A percentile compares a stretch with the other conserved stretches of the same genome.
Evolutionary conservation across 805 yeast species (phyloP).

Genomic region (Teunomyces aglyptinius): DNA sequence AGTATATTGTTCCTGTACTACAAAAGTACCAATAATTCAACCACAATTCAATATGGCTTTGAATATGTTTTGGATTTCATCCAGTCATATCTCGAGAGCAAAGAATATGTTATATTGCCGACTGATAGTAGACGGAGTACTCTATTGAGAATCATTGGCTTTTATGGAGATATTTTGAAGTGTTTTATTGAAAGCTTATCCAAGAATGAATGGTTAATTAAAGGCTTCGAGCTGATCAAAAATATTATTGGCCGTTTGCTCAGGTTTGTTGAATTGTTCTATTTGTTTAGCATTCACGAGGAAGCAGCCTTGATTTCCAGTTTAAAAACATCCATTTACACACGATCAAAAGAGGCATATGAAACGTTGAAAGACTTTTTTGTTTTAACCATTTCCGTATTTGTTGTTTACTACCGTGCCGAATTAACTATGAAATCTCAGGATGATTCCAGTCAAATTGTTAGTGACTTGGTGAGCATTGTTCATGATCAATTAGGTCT

Average conservation of each 20-base stretch:
- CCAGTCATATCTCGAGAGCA: slow-evolving; percentile 28
- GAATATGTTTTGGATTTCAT: slow-evolving; percentile 50
- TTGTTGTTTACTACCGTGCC: slow-evolving; percentile 37
- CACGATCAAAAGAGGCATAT: slow-evolving; percentile 43
- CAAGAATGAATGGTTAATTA: slow-evolving; percentile 33
- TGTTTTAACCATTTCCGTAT: slow-evolving; percentile 34
- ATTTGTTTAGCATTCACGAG: slow-evolving; percentile 52
- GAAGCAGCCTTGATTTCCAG: slow-evolving; percentile 43
- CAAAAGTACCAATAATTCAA: slow-evolving; percentile 19
- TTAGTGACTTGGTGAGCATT: slow-evolving; percentile 50
- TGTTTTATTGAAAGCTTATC: slow-evolving; percentile 30
- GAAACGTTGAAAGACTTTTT: slow-evolving; percentile 46
- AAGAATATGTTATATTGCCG: slow-evolving; percentile 15
- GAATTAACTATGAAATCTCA: not conserved
- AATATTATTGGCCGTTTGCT: slow-evolving; percentile 21
- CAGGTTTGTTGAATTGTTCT: slow-evolving; percentile 42
- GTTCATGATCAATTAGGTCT: slow-evolving; percentile 75
- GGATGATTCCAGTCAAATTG: slow-evolving; percentile 11
- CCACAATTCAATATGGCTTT: slow-evolving; percentile 48
- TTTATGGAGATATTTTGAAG: slow-evolving; percentile 50
- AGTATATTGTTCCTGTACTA: slow-evolving; percentile 62
- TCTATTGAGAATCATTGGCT: slow-evolving; percentile 51
- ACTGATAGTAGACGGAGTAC: slow-evolving; percentile 35
- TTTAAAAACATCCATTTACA: slow-evolving; percentile 39
- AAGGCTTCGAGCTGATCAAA: slow-evolving; percentile 2